Evolutionary conservation across 805 yeast genomes (phyloP), one percentile per base, ranked within the genome.

Genomic region (Grigorovia transvaalensis): DNA sequence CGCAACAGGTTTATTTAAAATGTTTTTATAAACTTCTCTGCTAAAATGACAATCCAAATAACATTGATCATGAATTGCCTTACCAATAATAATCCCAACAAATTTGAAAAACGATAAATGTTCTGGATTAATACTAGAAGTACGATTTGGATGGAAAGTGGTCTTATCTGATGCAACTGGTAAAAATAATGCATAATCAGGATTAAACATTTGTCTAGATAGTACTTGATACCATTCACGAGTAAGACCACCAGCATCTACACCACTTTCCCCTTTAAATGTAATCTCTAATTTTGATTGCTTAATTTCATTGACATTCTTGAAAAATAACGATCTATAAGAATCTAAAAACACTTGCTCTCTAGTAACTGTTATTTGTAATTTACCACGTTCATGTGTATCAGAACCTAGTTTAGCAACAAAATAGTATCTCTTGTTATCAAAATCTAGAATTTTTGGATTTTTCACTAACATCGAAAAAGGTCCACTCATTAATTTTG

Each of bases 241-340:
- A 0, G 97, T 87, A 15, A 93, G 83, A 44, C 99, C 99, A 58
- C 99, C 99, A 2, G 96, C 99, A 74, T 93, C 99, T 48, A 93
- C 87, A 58, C 98, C 99, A 51, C 85, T 85, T 67, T 93, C 99
- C 1, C 96, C 96, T 56, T 82, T 82, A 71, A 93, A 93, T n/a
- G 77, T 77, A 44, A 93, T 80, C 49, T 85, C 90, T 58, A 93
- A 71, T 57, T 82, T 84, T 1, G 90, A 77, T 48, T 80, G 75
- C 58, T 82, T 79, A 62, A 89, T 80, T 51, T 85, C 91, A 9
- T 81, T 86, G 35, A 80, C 79, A 0, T 85, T 71, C 59, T 88
- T 87, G 74, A 84, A 88, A 63, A 88, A 87, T 44, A 90, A 68
- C 1, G 91, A 75, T 49, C 95, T 74, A 69, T 87, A 90, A 1